These are phyloP conservation scores for Wickerhamomyces sp. DNA, from an alignment of 1,139 yeast species.

Conservation along the genomic window DNA sequence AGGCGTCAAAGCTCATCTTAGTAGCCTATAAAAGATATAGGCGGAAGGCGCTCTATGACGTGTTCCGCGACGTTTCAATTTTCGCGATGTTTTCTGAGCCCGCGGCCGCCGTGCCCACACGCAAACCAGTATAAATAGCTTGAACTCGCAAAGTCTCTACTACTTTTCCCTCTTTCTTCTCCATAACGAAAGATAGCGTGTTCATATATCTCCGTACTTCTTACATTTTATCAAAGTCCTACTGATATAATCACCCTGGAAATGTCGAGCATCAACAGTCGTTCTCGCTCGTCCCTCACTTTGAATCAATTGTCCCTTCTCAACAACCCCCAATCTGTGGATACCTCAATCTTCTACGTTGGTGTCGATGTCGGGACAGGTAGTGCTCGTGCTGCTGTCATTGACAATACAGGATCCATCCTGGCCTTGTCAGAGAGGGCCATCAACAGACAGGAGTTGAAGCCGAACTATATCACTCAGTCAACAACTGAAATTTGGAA, in stretches of 20 bases:
- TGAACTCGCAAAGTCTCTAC: neutral
- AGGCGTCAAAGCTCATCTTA: neutral
- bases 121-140: neutral
- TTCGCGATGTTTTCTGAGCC: neutral
- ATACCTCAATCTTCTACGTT: constrained; percentile 42
- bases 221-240: neutral
- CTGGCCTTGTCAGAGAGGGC: constrained; percentile 77
- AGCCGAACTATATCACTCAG: constrained; percentile 72
- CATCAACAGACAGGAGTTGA: constrained; percentile 69
- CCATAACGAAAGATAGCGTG: too few relatives aligned
- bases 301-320: constrained; percentile 22
- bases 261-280: constrained; percentile 13
- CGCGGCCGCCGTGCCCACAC: too few relatives aligned
- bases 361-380: constrained; percentile 99
- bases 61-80: neutral
- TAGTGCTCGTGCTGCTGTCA: constrained; percentile 90
- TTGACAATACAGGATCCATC: constrained; percentile 78
- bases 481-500: constrained; percentile 93
- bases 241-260: neutral
- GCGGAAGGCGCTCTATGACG: too few relatives aligned
- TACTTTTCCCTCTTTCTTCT: too few relatives aligned
- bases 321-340: constrained; percentile 23
- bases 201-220: too few relatives aligned
- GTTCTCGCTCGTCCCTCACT: constrained; percentile 24
- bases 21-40: neutral